Conservation (phyloP, 2,329 filamentous ascomycete genomes). For the Ascosphaera pollenicola region DNA sequence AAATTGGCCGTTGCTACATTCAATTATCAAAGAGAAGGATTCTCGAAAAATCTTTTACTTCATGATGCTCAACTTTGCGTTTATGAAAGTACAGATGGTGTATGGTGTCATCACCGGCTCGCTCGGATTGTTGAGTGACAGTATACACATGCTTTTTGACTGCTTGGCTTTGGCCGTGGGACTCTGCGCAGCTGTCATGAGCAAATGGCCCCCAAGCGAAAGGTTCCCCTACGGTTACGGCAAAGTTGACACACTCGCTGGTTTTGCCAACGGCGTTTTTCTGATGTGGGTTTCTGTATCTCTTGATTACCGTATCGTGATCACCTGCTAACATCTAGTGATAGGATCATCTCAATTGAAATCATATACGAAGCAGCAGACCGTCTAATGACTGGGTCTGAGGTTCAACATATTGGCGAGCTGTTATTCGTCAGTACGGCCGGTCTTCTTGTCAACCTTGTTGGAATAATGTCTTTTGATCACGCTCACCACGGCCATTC, state of each 20-base stretch:
- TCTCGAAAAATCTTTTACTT: constrained; percentile 95
- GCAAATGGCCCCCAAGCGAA: constrained; percentile 82
- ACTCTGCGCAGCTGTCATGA: constrained; percentile 76
- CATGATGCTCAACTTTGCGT: constrained; percentile 81
- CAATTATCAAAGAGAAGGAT: constrained; percentile 75
- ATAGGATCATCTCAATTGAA: constrained; percentile 73
- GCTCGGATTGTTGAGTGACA: constrained; percentile 84
- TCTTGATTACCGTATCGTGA: background rate
- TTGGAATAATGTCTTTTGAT: constrained; percentile 72
- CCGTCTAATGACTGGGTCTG: constrained; percentile 58
- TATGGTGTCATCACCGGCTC: constrained; percentile 91
- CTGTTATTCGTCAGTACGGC: constrained; percentile 72
- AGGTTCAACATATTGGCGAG: constrained; percentile 68
- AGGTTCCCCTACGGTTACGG: constrained; percentile 89
- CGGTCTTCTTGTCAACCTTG: constrained; percentile 72
- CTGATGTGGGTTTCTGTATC: constrained; percentile 40
- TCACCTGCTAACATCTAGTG: constrained; percentile 3
- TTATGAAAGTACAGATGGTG: constrained; percentile 86
- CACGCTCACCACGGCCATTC: constrained; percentile 25
- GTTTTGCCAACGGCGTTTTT: constrained; percentile 91
- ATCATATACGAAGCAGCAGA: constrained; percentile 92
- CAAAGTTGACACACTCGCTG: constrained; percentile 88
- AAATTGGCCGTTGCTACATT: constrained; percentile 56
- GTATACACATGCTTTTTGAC: constrained; percentile 99
- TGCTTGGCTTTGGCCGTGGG: constrained; percentile 83